These are phyloP conservation scores for Trypanosoma avium DNA, from an alignment of 208 protist genomes.

Conservation along the genomic window DNA sequence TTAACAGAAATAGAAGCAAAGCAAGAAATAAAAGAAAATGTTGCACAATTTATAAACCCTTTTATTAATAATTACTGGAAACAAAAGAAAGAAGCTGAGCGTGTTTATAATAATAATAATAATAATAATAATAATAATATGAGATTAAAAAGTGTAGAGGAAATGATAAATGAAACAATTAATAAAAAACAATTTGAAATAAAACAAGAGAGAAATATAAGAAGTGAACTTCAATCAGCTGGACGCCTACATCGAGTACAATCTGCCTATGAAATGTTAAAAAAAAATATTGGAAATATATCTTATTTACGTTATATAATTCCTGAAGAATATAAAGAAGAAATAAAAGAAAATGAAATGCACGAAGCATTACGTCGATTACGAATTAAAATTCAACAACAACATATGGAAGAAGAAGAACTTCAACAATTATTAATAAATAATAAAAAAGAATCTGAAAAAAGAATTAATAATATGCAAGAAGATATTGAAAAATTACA, in stretches of 20 bases:
- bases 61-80: conserved; percentile 4
- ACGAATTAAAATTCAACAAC: not conserved
- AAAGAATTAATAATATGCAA: not conserved
- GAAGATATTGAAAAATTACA: not conserved
- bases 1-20: not conserved
- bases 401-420: conserved; percentile 8
- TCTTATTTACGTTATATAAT: conserved; percentile 10
- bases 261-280: not conserved
- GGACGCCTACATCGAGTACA: conserved; percentile 16
- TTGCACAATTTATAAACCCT: conserved; percentile 14
- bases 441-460: not conserved
- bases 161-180: conserved; percentile 2
- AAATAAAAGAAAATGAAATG: not conserved
- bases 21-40: not conserved
- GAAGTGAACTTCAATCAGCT: not conserved
- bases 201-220: not conserved
- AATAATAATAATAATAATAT: too few relatives aligned
- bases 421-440: not conserved
- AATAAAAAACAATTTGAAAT: not conserved
- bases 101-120: too few relatives aligned
- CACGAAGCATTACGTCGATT: conserved; percentile 13
- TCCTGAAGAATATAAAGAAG: conserved; percentile 9
- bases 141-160: conserved; percentile 2
- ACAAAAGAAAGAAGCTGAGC: not conserved
- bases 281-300: conserved; percentile 16